A percentile compares a stretch with the other conserved stretches of the same genome.
phyloP scores from a whole-genome alignment of 2,329 filamentous ascomycete genomes.

The Huntiella abstrusa region DNA sequence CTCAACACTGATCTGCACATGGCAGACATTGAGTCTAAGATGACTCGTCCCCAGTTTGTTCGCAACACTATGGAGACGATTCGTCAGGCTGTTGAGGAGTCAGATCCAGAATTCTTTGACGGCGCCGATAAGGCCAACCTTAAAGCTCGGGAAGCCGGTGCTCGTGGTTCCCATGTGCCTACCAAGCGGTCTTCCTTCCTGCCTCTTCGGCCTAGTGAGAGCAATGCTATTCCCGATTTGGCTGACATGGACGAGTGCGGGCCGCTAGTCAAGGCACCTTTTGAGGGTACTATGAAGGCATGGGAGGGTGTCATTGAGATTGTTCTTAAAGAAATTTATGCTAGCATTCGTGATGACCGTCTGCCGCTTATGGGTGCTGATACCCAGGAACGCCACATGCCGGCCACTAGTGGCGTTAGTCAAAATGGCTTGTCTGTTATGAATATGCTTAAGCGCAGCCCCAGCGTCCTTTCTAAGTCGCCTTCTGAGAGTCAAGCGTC shows the following conservation, averaged over 20 bases:
- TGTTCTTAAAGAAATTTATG: conserved; percentile 85
- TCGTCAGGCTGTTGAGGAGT: conserved; percentile 53
- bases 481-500: conserved; percentile 64
- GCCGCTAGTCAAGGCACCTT: conserved; percentile 58
- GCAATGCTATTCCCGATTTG: conserved; percentile 5
- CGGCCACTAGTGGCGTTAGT: conserved; percentile 5
- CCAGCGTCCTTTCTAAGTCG: conserved; percentile 81
- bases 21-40: conserved; percentile 88
- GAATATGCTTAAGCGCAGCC: conserved; percentile 62
- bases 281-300: conserved; percentile 52
- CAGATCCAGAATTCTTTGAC: conserved; percentile 47
- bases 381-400: conserved; percentile 25
- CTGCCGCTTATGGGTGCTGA: conserved; percentile 63
- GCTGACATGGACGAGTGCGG: conserved; percentile 37
- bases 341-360: conserved; percentile 70
- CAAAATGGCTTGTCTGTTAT: conserved; percentile 51
- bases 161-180: conserved; percentile 14
- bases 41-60: conserved; percentile 87
- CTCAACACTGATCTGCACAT: conserved; percentile 92
- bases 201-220: conserved; percentile 27
- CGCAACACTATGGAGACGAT: conserved; percentile 93
- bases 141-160: conserved; percentile 13
- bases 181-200: conserved; percentile 30
- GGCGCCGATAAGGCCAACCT: conserved; percentile 10
- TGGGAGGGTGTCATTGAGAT: conserved; percentile 83